These are phyloP conservation scores for Willaertia magna DNA, from an alignment of 208 protist species.

Conservation along the genomic window DNA sequence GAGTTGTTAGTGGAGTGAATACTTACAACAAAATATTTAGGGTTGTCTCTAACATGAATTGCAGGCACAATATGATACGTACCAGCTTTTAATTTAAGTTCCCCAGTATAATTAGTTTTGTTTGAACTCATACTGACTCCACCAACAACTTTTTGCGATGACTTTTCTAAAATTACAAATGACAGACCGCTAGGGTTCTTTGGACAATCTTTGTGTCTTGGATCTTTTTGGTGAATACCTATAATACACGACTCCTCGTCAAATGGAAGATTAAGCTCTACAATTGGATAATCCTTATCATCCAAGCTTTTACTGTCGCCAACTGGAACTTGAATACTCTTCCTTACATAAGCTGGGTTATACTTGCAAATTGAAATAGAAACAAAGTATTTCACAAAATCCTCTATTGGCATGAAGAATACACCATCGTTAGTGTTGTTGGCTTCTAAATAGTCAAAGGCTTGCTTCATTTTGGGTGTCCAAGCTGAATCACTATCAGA, in stretches of 20 bases:
- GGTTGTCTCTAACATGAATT: not conserved
- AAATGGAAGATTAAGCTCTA: not conserved
- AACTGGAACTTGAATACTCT: not conserved
- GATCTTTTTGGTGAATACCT: not conserved
- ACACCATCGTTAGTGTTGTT: not conserved
- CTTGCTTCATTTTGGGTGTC: not conserved
- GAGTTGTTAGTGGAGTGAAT: not conserved
- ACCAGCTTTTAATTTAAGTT: not conserved
- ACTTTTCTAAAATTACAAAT: not conserved
- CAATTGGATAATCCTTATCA: not conserved
- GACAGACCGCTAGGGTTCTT: not conserved
- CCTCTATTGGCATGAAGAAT: not conserved
- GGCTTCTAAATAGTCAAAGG: not conserved
- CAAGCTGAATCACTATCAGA: not conserved
- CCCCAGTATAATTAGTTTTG: not conserved
- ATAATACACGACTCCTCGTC: not conserved
- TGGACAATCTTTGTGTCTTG: not conserved
- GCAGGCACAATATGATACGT: not conserved
- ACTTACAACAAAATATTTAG: not conserved
- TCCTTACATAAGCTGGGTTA: not conserved
- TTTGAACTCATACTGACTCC: not conserved
- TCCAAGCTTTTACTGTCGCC: not conserved
- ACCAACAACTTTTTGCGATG: not conserved
- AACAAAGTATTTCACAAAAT: not conserved
- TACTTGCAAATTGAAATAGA: not conserved